These are phyloP conservation scores for Hygrophorus russula DNA, from an alignment of 768 basidiomycete species.

Conservation along the genomic window DNA sequence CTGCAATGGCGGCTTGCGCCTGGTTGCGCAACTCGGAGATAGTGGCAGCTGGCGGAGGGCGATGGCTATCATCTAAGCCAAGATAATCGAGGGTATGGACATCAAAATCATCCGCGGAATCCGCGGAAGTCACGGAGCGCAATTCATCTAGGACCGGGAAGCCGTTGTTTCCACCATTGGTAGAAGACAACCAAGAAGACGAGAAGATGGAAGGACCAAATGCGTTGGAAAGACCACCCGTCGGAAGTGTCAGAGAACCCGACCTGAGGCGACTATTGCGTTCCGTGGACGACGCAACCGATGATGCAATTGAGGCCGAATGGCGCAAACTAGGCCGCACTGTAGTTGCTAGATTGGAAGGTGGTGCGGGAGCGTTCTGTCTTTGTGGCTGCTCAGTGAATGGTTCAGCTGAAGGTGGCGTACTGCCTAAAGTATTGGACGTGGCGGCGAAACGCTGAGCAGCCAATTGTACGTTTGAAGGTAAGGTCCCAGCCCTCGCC, in stretches of 20 bases:
- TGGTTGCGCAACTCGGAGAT: conserved; percentile 83
- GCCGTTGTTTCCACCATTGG: conserved; percentile 43
- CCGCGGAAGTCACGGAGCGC: conserved; percentile 69
- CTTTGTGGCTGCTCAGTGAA: conserved; percentile 39
- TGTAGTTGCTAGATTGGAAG: conserved; percentile 30
- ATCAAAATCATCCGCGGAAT: conserved; percentile 82
- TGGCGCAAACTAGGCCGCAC: conserved; percentile 64
- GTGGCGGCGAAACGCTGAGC: conserved; percentile 72
- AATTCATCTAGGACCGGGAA: conserved; percentile 69
- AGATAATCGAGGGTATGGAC: conserved; percentile 95
- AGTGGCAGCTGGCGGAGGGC: conserved; percentile 76
- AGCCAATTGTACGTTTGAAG: conserved; percentile 86
- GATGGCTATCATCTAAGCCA: conserved; percentile 74
- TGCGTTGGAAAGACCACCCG: conserved; percentile 66
- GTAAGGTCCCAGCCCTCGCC: conserved; percentile 95
- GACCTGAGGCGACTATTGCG: conserved; percentile 81
- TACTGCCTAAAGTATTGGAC: conserved; percentile 42
- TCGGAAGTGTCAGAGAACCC: conserved; percentile 82
- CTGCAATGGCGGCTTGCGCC: conserved; percentile 82
- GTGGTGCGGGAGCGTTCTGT: conserved; percentile 34
- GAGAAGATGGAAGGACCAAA: conserved; percentile 87
- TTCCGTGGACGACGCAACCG: conserved; percentile 44
- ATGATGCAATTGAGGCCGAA: conserved; percentile 55
- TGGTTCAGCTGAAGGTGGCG: conserved; percentile 30
- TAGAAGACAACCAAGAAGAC: conserved; percentile 73